Evolutionary conservation across 345 rosid species (phyloP), one percentile per base, ranked within the genome.

Genomic region (Eucalyptus shirleyi): DNA sequence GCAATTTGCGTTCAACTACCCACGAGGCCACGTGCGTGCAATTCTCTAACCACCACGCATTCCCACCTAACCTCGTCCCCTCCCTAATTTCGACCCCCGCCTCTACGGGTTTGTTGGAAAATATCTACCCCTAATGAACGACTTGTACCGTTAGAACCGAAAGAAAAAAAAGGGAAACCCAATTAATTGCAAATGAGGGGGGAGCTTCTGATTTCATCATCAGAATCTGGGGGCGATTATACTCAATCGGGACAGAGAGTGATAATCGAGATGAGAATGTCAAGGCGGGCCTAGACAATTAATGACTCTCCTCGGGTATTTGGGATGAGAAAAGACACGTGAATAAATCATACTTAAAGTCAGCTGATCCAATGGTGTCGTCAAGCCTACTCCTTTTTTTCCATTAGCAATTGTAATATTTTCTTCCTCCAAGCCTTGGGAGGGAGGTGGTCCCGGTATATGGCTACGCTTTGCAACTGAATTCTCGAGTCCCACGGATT

Each of bases 31-130:
- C 85, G 85, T 89, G 90, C n/a, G 91, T 13, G 47, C 47, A 30
- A 49, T 32, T 65, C 87, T 77, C 37, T 40, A 89, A 34, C 93
- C 51, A 89, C 92, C 94, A 18, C 88, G 86, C 81, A 16, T 69
- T 47, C 62, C 62, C 85, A 93, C 94, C 93, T 42, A 93, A 85
- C 91, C 86, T 67, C 69, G 34, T 0, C 34, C 69, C 65, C 12
- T 13, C 42, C 44, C 80, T 67, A 67, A n/a, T n/a, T 67, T 56
- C 2, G 40, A 18, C 18, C 23, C 18, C 80, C 12, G 80, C 14
- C 83, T 77, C 26, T 12, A 6, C 83, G 28, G 13, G 83, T 40
- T 40, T 21, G 83, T 19, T 10, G 1, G 6, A 12, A 19, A 53
- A 19, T 8, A 1, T 53, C 10, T 7, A 53, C 59, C 24, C 5